Evolutionary conservation across 2,329 filamentous ascomycete species (phyloP), one percentile per base, ranked within the genome.

Genomic region (Rugonectria rugulosa): DNA sequence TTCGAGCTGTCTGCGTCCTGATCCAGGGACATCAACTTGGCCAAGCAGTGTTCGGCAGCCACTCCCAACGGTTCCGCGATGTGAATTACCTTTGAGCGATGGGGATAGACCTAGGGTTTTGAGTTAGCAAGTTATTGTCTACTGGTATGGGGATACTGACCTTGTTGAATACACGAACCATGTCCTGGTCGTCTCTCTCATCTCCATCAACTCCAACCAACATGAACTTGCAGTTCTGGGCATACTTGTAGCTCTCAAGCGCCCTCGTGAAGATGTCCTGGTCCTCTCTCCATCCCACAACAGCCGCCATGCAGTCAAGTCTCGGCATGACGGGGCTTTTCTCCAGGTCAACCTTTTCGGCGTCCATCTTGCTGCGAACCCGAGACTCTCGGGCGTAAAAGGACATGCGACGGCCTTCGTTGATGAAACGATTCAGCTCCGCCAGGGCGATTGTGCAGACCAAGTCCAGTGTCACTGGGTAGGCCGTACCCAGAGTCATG

Each of bases 281-380:
- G 21, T 67, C 63, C 15, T 67, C 65, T 10, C 65, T 56, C 62
- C 64, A 67, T 7, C 65, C 65, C 19, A 67, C 65, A 14, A 67
- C 58, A 2, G 64, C 62, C n/a, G 34, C 34, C 37, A 67, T 59
- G 17, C 41, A 56, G 20, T 67, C 63, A 10, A 67, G 6, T 11
- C 46, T 49, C 6, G 59, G 10, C 12, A 15, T 19, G 20, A 19
- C 34, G 21, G 34, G 9, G 12, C 38, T 31, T 4, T 14, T 29
- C 7, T 47, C 44, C 32, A 47, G 29, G 20, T 47, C 44, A 17
- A 37, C 2, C 11, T 47, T 47, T 23, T 47, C 44, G 2, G 44
- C 41, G 32, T 8, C 37, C 31, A 17, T 27, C 29, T 29, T 57
- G 50, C 8, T 50, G 27, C 26, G 60, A 48, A 32, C 6, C 6